Base-by-base conservation (phyloP, 2,329 filamentous ascomycete genomes). In the Trichophyton benhamiae region DNA sequence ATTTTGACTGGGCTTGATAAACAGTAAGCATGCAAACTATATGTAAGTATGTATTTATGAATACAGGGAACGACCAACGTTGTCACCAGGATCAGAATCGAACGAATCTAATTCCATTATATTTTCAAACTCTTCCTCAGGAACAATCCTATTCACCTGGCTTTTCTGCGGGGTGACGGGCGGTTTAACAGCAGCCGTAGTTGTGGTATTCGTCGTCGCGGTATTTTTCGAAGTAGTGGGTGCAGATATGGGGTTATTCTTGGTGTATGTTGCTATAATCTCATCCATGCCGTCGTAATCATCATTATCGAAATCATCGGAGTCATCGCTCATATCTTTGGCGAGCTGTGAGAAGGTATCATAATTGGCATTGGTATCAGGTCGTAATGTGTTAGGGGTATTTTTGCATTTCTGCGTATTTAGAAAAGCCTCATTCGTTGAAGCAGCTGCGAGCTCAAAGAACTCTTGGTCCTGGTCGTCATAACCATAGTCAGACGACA, bases 81-180 rank as follows among this genome's bases (percentile, higher is more conserved):
- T 53, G 22, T 53, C 49, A 30, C 22, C 49, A 33, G 22, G 6
- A n/a, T n/a, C 27, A 30, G 49, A 53, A 53, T 92, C 89, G 69
- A 89, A 87, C 72, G 72, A 74, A 58, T 75, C 72, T 61, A 77
- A 60, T 62, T 95, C 90, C 72, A 83, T 78, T 64, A 85, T 81
- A 65, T 81, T 82, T 55, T 85, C 87, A 77, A 89, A 89, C 68
- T 90, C 90, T 75, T 90, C 88, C 11, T 15, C 27, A n/a, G 42
- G 30, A 27, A 48, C 25, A 8, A 30, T 20, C 22, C 20, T 41
- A 8, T 38, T 25, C 33, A 30, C 25, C 6, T 25, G 13, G 15
- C 25, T 13, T 17, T 57, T 57, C 27, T 57, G 55, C 13, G 55
- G 33, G 33, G 55, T 41, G 53, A n/a, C 38, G 1, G 41, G 41